Evolutionary conservation across 345 rosid genomes (phyloP), one percentile per base, ranked within the genome.

Genomic region (rapeseed (Brassica napus)): DNA sequence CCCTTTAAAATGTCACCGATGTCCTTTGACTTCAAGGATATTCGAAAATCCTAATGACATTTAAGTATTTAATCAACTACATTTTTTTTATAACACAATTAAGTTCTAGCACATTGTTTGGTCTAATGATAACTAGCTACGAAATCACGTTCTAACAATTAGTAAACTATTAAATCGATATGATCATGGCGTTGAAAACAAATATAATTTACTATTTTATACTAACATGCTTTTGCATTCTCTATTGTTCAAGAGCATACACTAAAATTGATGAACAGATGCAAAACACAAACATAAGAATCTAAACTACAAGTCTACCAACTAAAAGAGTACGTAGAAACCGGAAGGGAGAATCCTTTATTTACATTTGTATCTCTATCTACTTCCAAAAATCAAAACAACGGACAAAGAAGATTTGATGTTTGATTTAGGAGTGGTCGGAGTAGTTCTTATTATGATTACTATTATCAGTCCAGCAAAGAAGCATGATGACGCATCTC

Each of bases 401-500:
- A 60, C n/a, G 31, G 8, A 28, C 64, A 69, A 30, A 31, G 39
- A 54, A 54, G 60, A 37, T 21, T 16, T 16, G 24, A 18, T 44
- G 8, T 59, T 15, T 39, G 30, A 44, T 1, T 52, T 26, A 47
- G 68, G 21, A 42, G n/a, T 79, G 2, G 31, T 89, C 82, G 80
- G 79, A 91, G 49, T 35, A 10, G 28, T 84, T 72, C 26, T 88
- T 87, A 34, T 86, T 87, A 42, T 42, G 49, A 42, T 42, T 42
- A 42, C 49, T 42, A 31, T 84, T 85, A 42, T 94, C 98, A 30
- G 86, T 88, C 98, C 98, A 94, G 83, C 98, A 94, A 69, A 94
- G 85, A 69, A 94, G 97, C 95, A 94, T 91, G 42, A 88, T 69
- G 24, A 94, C 91, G 54, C 98, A 94, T 28, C 97, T 90, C 63